These are phyloP conservation scores for Globisporangium sylvaticum DNA, from an alignment of 352 stramenopile genomes.

Conservation along the genomic window DNA sequence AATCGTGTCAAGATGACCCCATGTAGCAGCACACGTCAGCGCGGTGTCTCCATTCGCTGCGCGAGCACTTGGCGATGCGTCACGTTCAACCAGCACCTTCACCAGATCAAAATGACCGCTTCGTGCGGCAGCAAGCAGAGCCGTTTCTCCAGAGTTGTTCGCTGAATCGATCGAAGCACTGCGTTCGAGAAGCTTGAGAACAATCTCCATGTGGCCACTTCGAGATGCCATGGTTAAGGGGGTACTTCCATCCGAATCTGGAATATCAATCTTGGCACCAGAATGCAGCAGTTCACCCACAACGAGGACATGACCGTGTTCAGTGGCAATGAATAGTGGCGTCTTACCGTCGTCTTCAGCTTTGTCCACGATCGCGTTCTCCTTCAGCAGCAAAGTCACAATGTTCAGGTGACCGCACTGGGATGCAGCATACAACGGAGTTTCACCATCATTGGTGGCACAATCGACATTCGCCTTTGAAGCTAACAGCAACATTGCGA, in stretches of 20 bases:
- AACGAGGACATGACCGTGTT: not conserved
- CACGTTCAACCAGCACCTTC: not conserved
- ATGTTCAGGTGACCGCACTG: not conserved
- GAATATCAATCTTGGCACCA: not conserved
- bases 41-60: not conserved
- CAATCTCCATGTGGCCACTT: not conserved
- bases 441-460: not conserved
- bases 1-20: not conserved
- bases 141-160: not conserved
- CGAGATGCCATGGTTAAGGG: not conserved
- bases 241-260: not conserved
- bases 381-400: not conserved
- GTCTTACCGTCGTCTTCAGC: not conserved
- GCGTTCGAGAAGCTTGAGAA: not conserved
- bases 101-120: not conserved
- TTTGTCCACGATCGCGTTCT: not conserved
- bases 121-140: not conserved
- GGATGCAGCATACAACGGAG: not conserved
- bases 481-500: not conserved
- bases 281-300: not conserved
- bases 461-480: not conserved
- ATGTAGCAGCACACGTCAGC: not conserved
- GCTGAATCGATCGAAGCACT: not conserved
- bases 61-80: not conserved
- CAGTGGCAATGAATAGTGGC: not conserved